Percentiles rank a stretch among this genome's conserved stretches.
These are phyloP conservation scores for Ogataea kodamae DNA, from an alignment of 805 yeast genomes.

Conservation along the genomic window DNA sequence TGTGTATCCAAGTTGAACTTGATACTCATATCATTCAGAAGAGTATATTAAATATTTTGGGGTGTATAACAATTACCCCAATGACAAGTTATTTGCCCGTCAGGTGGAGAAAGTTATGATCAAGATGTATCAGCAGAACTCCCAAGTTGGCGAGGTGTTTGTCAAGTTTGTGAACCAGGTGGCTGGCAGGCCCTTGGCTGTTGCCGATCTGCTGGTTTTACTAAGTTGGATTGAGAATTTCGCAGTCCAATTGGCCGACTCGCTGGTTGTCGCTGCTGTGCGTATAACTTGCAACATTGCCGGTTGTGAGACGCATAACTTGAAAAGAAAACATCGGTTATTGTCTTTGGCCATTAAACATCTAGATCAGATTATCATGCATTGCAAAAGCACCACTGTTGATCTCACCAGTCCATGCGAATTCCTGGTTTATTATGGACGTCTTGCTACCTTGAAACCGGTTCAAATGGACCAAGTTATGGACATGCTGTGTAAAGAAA, in stretches of 20 bases:
- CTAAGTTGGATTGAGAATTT: conserved; percentile 53
- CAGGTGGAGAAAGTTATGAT: conserved; percentile 35
- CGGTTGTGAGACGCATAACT: conserved; percentile 6
- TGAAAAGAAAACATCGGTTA: conserved; percentile 1
- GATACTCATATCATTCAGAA: no score
- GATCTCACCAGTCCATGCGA: conserved; percentile 2
- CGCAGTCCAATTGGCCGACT: conserved; percentile 20
- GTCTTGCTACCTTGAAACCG: neutral
- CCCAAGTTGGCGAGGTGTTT: no score
- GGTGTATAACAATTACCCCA: conserved; percentile 46
- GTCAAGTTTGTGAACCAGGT: conserved; percentile 37
- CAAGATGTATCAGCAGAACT: conserved; percentile 22
- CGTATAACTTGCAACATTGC: conserved; percentile 37
- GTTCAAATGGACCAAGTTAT: conserved; percentile 11
- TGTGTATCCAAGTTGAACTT: no score
- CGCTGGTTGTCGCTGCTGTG: conserved; percentile 33
- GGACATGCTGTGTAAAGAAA: conserved; percentile 35
- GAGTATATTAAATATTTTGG: conserved; percentile 39
- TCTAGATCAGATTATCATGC: conserved; percentile 2
- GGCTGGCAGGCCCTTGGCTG: conserved; percentile 41
- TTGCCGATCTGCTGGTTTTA: conserved; percentile 53
- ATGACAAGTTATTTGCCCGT: conserved; percentile 46
- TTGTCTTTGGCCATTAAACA: conserved; percentile 2
- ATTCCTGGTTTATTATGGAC: conserved; percentile 6
- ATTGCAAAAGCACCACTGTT: neutral